Evolutionary conservation across 768 basidiomycete species (phyloP).

Genomic region (Mycena alexandri): DNA sequence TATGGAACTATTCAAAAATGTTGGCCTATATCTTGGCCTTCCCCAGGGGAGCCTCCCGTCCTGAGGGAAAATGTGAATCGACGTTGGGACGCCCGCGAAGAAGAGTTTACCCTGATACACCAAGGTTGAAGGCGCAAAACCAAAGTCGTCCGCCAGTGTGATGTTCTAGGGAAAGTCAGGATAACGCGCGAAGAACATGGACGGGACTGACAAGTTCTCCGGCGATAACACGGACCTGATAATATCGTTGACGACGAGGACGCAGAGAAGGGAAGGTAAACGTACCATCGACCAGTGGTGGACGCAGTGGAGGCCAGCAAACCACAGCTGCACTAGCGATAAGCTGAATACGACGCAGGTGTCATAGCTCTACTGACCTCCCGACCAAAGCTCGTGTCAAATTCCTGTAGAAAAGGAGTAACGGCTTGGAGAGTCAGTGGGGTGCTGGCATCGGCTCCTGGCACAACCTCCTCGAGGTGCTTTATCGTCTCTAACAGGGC

Average conservation of each 20-base stretch:
- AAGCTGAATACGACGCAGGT: background rate
- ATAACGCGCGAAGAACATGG: conserved; percentile 12
- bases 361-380: conserved; percentile 61
- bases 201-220: conserved; percentile 76
- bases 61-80: conserved; percentile 43
- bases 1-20: background rate
- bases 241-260: conserved; percentile 22
- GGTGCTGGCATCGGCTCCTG: conserved; percentile 62
- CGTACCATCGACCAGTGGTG: conserved; percentile 93
- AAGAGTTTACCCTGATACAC: conserved; percentile 70
- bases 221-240: conserved; percentile 83
- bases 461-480: conserved; percentile 67
- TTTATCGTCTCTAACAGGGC: conserved; percentile 69
- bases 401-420: conserved; percentile 81
- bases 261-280: conserved; percentile 13
- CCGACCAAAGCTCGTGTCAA: conserved; percentile 85
- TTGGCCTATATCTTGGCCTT: conserved; percentile 68
- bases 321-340: conserved; percentile 74
- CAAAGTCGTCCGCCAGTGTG: conserved; percentile 79
- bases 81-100: conserved; percentile 24
- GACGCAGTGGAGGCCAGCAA: conserved; percentile 86
- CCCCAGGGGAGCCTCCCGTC: conserved; percentile 65
- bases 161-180: conserved; percentile 63
- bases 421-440: conserved; percentile 83
- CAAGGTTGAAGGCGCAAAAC: conserved; percentile 88